Base-by-base conservation (phyloP, 306 rosid genomes). In the Cucumis hystrix region DNA sequence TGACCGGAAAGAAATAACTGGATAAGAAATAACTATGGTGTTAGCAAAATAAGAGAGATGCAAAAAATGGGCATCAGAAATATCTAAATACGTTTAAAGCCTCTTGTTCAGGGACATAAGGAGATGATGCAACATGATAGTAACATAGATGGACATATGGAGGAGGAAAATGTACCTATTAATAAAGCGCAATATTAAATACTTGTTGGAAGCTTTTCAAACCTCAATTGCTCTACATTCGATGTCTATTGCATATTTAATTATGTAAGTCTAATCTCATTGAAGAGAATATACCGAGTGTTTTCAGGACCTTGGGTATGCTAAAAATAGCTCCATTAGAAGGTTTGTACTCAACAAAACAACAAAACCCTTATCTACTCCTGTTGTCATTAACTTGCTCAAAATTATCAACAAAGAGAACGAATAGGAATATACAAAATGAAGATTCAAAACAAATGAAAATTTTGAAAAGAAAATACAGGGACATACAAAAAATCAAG, bases 1-100 rank as follows among this genome's bases (percentile, higher is more conserved):
- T 75, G 83, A 67, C 92, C 91, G 73, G 82, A 85, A 80, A 84
- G 85, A 64, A 84, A 81, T 43, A 95, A 94, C 98, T 92, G 84
- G 73, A 76, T 20, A 78, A 81, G 69, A 43, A 83, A 70, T 15
- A 45, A 83, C 62, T 57, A 77, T 47, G 30, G 54, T 79, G 54
- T 68, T 77, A 67, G 81, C 52, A 81, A 61, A 28, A 67, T 17
- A 73, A 55, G 58, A 55, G 58, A 78, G 79, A 67, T 21, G 2
- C 7, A 51, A 51, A 75, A 80, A 35, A 40, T n/a, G 40, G 13
- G 56, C 6, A 41, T 41, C 37, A 40, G 14, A 37, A n/a, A 67
- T 67, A 65, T 40, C 30, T 37, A 40, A 10, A 9, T 69, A 43
- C 14, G 56, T 20, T 68, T 18, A n/a, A 67, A n/a, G 9, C 17